Percentiles rank a stretch among this genome's conserved stretches.
Conservation (phyloP, 177 flowering plant genomes). For the Vitis hybrid region DNA sequence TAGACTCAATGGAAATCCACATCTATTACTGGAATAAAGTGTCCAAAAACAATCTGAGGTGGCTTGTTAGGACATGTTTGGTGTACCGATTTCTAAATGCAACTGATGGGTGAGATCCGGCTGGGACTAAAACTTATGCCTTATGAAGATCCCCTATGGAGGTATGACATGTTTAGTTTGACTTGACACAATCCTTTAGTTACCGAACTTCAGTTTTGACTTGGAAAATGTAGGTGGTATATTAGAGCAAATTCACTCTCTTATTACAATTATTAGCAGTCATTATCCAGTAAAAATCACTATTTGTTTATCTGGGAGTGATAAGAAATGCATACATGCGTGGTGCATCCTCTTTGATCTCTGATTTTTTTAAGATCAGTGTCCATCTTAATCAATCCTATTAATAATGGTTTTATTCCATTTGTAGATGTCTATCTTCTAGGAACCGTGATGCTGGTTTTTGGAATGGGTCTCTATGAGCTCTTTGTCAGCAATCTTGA, state of each 20-base stretch:
- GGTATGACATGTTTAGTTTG: not conserved
- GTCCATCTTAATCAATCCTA: not conserved
- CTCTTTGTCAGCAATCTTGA: slow-evolving; percentile 79
- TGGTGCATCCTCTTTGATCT: not conserved
- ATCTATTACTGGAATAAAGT: not conserved
- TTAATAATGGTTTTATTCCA: too few species aligned
- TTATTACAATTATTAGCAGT: too few species aligned
- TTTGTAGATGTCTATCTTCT: slow-evolving; percentile 67
- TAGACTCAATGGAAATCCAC: not conserved
- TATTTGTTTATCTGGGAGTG: too few species aligned
- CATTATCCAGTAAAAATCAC: too few species aligned
- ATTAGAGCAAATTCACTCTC: too few species aligned
- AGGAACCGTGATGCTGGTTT: slow-evolving; percentile 86
- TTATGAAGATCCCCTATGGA: not conserved
- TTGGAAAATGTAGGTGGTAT: not conserved
- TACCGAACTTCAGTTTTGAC: not conserved
- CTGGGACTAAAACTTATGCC: not conserved
- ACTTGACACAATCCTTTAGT: not conserved
- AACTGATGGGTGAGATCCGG: not conserved
- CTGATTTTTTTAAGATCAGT: not conserved
- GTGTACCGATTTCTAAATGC: not conserved
- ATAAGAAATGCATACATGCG: too few species aligned
- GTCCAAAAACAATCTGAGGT: not conserved
- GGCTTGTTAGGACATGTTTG: not conserved
- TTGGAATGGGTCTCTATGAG: slow-evolving; percentile 93